Evolutionary conservation across 1,284 basidiomycete genomes (phyloP).

Genomic region (Coniferiporia sulphurascens): DNA sequence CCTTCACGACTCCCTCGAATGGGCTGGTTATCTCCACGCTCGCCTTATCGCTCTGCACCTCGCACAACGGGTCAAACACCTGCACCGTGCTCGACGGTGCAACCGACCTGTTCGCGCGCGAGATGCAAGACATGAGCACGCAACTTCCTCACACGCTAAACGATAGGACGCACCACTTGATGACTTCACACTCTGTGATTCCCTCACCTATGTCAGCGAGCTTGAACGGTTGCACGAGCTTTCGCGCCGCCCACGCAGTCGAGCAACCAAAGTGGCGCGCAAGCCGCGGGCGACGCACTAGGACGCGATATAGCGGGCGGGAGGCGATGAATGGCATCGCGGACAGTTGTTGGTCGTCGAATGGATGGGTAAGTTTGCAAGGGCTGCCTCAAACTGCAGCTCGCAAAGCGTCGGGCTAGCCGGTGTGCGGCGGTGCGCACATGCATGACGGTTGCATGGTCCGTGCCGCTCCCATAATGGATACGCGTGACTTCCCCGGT

Average conservation of each 20-base stretch:
- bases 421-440: background rate
- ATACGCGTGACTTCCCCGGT: no score
- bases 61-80: conserved; percentile 85
- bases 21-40: conserved; percentile 93
- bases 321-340: background rate
- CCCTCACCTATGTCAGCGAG: conserved; percentile 96
- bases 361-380: no score
- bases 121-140: background rate
- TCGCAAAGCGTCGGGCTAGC: no score
- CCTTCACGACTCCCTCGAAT: conserved; percentile 72
- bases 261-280: conserved; percentile 43
- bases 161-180: conserved; percentile 67
- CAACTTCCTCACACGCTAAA: background rate
- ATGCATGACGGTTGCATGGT: background rate
- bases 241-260: conserved; percentile 33
- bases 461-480: background rate
- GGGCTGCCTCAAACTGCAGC: no score
- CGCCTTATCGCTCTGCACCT: conserved; percentile 94
- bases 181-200: conserved; percentile 85
- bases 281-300: conserved; percentile 6
- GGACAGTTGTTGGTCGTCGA: no score
- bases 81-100: conserved; percentile 54
- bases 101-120: conserved; percentile 45
- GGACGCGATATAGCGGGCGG: conserved; percentile 3
- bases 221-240: conserved; percentile 67